Base-by-base conservation (phyloP, 352 stramenopile genomes). In the Pythium plurisporium region DNA sequence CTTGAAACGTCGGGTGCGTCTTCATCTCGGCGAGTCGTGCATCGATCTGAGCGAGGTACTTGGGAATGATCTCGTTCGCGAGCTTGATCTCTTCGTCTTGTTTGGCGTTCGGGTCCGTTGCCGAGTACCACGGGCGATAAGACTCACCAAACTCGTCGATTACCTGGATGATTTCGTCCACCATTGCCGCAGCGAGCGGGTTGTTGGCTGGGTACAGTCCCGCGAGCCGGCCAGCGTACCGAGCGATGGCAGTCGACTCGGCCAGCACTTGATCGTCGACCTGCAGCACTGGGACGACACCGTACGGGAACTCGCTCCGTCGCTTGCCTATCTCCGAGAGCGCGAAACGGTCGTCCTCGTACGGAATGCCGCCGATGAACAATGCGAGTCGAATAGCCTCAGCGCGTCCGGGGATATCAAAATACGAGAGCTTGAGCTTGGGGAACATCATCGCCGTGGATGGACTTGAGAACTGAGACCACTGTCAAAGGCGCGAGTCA, bases 341-440 rank as follows among this genome's bases (percentile, higher is more conserved):
- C 12, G 53, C 20, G 31, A 91, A 41, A 11, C 74, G 73, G 22
- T 77, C 60, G 58, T 94, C 76, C 20, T 74, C 65, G 47, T 88
- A 90, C 1, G 56, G 26, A 15, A 92, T 46, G 22, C 68, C 72
- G n/a, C 76, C 76, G 27, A 72, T 67, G n/a, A 53, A 52, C 37
- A 89, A 50, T 20, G 76, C 62, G 17, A 91, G 60, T 11, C 84
- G 79, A 11, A 74, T 70, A 14, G 82, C 52, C 66, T 91, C 82
- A 0, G 62, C 84, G 20, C 76, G 73, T 1, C 72, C 78, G 0
- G 64, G 15, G 26, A 72, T 62, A 15, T 70, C 56, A 53, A 94
- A 90, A 61, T 92, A 94, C 41, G 67, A 83, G 17, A 94, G 59
- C 67, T 84, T 81, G 26, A 86, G 55, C 11, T 67, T 36, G 26